Evolutionary conservation across 2,329 filamentous ascomycete genomes (phyloP), one percentile per base, ranked within the genome.

Genomic region (Coniochaeta sp.): DNA sequence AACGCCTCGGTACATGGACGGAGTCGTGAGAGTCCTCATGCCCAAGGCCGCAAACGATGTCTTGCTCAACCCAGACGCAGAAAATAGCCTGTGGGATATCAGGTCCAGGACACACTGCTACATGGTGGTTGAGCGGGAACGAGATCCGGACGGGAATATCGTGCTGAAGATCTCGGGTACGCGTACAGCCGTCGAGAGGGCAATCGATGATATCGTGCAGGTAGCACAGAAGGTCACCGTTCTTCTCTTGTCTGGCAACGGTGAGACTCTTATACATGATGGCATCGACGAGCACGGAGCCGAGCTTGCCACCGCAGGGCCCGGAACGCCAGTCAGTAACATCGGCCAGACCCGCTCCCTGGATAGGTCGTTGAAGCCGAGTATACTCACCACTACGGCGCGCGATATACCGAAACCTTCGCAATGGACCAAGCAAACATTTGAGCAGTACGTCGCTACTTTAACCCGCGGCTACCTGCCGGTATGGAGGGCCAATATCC

Each of bases 381-480:
- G 66, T 54, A 24, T 24, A 3, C 62, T 68, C 3, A 42, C 67
- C 19, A 63, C 64, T 16, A 70, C 70, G 7, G 77, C 76, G 30
- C 72, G 78, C 60, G 65, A 75, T 47, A 73, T 78, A 9, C 70
- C 74, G 0, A 69, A 66, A 30, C 79, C 79, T 0, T 42, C 59
- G 1, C 52, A 60, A 1, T 82, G 80, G 79, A 78, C 77, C 3
- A 68, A 66, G 55, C 65, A 72, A 40, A 70, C 72, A 1, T 75
- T 82, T 17, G 69, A 77, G 55, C 62, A 67, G 2, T 82, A 81
- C 62, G 70, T 82, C 22, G 67, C 70, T 0, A 68, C 69, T 0
- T 68, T 83, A n/a, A 71, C 72, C 9, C 74, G 73, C 55, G 73
- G 74, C 1, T 72, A 70, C 7, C 64, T 79, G 36, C 67, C 69